phyloP scores from a whole-genome alignment of 225 moss, liverwort and hornwort species.

The Antitrichia curtipendula region DNA sequence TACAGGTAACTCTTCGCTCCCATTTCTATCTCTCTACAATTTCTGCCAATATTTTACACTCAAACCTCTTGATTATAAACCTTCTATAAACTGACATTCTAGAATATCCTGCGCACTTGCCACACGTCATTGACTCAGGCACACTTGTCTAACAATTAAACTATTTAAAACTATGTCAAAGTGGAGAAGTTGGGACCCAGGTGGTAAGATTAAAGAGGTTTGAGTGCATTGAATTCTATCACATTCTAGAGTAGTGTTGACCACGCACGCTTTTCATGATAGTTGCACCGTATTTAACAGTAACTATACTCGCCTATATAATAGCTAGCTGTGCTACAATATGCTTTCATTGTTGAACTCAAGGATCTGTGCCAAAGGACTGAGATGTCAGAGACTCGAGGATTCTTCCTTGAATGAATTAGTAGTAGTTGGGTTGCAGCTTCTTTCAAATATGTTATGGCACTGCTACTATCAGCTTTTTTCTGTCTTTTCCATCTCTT shows the following conservation, averaged over 20 bases:
- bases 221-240: background rate
- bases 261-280: background rate
- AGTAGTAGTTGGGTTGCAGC: background rate
- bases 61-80: background rate
- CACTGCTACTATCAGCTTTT: background rate
- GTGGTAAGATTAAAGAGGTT: background rate
- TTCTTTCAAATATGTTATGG: background rate
- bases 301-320: background rate
- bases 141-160: background rate
- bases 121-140: background rate
- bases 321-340: background rate
- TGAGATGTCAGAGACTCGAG: background rate
- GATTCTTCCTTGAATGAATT: background rate
- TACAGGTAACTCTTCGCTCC: slow-evolving; percentile 15
- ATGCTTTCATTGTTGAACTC: background rate
- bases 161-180: background rate
- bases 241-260: background rate
- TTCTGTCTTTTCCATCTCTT: background rate
- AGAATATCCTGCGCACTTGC: background rate
- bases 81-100: no score
- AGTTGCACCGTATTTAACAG: background rate
- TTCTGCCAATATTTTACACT: background rate
- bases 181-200: background rate
- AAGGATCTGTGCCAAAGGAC: background rate
- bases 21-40: background rate